Evolutionary conservation across 2,329 filamentous ascomycete species (phyloP).

Genomic region (Byssoonygena ceratinophila): DNA sequence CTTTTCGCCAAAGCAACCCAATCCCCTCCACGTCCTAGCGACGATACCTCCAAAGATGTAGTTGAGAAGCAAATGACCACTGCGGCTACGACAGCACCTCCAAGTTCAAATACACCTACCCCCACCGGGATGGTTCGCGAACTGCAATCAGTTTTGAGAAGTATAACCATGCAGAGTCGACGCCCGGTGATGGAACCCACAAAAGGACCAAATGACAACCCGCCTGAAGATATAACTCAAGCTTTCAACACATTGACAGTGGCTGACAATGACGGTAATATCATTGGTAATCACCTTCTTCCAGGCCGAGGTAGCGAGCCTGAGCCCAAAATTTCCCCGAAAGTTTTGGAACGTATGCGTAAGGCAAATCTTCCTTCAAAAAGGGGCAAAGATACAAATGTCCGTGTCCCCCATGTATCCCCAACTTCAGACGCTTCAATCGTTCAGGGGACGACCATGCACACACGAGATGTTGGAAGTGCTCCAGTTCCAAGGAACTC

Average conservation of each 20-base stretch:
- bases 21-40: not conserved
- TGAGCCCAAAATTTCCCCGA: not conserved
- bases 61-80: not conserved
- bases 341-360: too few species aligned
- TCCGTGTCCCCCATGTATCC: not conserved
- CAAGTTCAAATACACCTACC: too few species aligned
- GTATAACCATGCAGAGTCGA: not conserved
- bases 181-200: not conserved
- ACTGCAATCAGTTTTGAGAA: not conserved
- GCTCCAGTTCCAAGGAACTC: too few species aligned
- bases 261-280: not conserved
- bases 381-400: not conserved
- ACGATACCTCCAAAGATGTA: not conserved
- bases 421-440: not conserved
- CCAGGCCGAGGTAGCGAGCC: conserved; percentile 15
- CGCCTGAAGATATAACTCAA: not conserved
- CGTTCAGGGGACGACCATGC: not conserved
- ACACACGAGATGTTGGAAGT: not conserved
- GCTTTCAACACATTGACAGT: not conserved
- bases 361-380: not conserved
- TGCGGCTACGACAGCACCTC: not conserved
- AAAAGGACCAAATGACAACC: not conserved
- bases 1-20: not conserved
- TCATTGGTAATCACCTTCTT: conserved; percentile 22
- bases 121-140: not conserved